Evolutionary conservation across 805 yeast genomes (phyloP), one percentile per base, ranked within the genome.

Genomic region (Metschnikowia lochheadii): DNA sequence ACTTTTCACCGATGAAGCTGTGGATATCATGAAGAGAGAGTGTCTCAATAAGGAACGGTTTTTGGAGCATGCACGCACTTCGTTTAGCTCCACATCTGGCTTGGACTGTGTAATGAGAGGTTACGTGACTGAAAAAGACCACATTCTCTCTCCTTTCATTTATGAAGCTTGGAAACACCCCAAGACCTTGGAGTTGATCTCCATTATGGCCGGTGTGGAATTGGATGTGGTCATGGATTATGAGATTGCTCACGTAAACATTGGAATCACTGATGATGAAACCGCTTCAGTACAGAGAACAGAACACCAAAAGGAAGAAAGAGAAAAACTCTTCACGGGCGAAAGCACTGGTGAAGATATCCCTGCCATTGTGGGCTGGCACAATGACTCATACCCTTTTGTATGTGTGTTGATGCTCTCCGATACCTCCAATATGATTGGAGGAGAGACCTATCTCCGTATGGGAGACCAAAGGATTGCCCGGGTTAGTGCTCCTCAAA

Each of bases 391-490:
- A n/a, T 81, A 80, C 49, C 85, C 85, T 14, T 80, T 80, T 60
- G 85, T 81, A 17, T 82, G 85, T 64, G 86, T 82, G 14, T 69
- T 81, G 53, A 82, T 82, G 87, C 60, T 82, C 41, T 76, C 81
- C 31, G 85, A 81, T 59, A 82, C 86, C 7, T 55, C 75, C 2
- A 64, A 70, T 41, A 81, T 81, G 85, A 67, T 77, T 61, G 85
- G 85, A 29, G 85, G 85, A 44, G 85, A 81, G 60, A 80, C 85
- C 2, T 70, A 77, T 29, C 69, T 80, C 54, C 71, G 78, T 54
- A 77, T 70, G 63, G 80, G 80, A 3, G 62, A 67, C 54, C 17
- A 37, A 26, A 53, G 49, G 35, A 44, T 57, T 35, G 57, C 61
- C 6, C 48, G 53, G n/a, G 59, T 56, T 4, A 39, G 51, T 7